Percentiles rank a stretch among this genome's conserved stretches.
Evolutionary conservation across 768 basidiomycete genomes (phyloP).

Genomic region (Trametes maxima): DNA sequence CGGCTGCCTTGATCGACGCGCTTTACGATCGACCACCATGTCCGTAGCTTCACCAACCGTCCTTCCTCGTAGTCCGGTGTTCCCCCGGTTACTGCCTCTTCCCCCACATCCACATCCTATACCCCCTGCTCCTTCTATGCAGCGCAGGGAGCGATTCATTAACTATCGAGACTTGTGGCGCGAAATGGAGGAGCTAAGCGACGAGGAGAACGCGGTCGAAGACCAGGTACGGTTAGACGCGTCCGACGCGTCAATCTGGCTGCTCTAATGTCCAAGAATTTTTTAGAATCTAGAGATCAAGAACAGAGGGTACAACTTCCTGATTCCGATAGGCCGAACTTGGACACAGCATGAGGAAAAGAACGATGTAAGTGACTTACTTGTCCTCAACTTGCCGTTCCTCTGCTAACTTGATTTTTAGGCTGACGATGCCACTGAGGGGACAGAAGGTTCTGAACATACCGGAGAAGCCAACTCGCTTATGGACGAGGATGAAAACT

Average conservation of each 20-base stretch:
- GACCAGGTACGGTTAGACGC: conserved; percentile 53
- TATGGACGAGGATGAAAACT: conserved; percentile 37
- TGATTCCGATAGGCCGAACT: conserved; percentile 73
- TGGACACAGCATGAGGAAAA: conserved; percentile 82
- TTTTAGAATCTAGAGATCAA: conserved; percentile 59
- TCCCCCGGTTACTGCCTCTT: conserved; percentile 68
- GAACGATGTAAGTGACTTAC: conserved; percentile 63
- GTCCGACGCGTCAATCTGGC: not conserved
- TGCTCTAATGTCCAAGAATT: not conserved
- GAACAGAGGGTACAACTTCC: conserved; percentile 65
- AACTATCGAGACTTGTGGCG: conserved; percentile 66
- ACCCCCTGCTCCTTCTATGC: conserved; percentile 52
- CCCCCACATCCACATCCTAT: conserved; percentile 66
- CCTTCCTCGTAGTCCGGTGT: conserved; percentile 61
- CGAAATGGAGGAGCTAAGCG: conserved; percentile 83
- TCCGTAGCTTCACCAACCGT: conserved; percentile 69
- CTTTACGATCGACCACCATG: conserved; percentile 35
- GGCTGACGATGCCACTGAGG: conserved; percentile 39
- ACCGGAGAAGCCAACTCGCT: conserved; percentile 41
- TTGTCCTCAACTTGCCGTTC: not conserved
- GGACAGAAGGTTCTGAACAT: conserved; percentile 40
- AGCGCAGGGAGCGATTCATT: conserved; percentile 59
- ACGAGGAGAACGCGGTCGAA: conserved; percentile 83
- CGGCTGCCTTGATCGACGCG: too few species aligned
- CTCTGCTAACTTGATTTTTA: conserved; percentile 14